These are phyloP conservation scores for Trypanosomatidae sp. DNA, from an alignment of 208 protist genomes.

Conservation along the genomic window DNA sequence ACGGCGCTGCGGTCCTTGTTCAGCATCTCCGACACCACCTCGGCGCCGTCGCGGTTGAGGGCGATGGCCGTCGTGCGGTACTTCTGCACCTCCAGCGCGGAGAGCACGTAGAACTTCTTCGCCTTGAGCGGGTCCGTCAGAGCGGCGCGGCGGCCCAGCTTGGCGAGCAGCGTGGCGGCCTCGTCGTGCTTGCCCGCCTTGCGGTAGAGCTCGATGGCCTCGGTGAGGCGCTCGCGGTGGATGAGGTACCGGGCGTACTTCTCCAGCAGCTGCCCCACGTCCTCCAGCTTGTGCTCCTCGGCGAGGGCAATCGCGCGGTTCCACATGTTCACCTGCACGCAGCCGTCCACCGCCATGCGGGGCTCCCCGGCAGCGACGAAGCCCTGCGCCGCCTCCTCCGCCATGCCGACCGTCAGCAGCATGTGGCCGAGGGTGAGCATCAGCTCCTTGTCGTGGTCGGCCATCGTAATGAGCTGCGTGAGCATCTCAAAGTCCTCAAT, in stretches of 20 bases:
- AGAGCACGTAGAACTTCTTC: constrained; percentile 97
- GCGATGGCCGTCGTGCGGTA: constrained; percentile 73
- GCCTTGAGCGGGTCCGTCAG: constrained; percentile 81
- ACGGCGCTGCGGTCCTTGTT: constrained; percentile 66
- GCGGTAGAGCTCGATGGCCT: constrained; percentile 97
- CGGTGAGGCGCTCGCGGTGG: constrained; percentile 77
- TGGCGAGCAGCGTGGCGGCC: constrained; percentile 90
- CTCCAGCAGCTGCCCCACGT: constrained; percentile 87
- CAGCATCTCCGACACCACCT: constrained; percentile 79
- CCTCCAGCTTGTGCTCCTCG: constrained; percentile 74
- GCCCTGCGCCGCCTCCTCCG: constrained; percentile 83
- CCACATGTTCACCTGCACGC: constrained; percentile 95
- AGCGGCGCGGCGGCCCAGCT: constrained; percentile 79
- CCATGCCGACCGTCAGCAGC: constrained; percentile 92
- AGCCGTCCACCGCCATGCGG: constrained; percentile 92
- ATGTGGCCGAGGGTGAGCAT: constrained; percentile 86
- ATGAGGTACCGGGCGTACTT: constrained; percentile 93
- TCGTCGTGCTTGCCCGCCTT: constrained; percentile 95
- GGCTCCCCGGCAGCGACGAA: constrained; percentile 90
- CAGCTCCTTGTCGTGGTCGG: constrained; percentile 90
- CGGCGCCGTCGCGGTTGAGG: constrained; percentile 56
- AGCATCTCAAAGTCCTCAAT: constrained; percentile 94
- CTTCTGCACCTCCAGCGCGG: constrained; percentile 94
- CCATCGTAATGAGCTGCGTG: constrained; percentile 79
- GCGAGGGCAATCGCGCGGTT: constrained; percentile 90